A percentile compares a stretch with the other conserved stretches of the same genome.
phyloP scores from a whole-genome alignment of 2,329 filamentous ascomycete species.

The Aspergillus tamarii region DNA sequence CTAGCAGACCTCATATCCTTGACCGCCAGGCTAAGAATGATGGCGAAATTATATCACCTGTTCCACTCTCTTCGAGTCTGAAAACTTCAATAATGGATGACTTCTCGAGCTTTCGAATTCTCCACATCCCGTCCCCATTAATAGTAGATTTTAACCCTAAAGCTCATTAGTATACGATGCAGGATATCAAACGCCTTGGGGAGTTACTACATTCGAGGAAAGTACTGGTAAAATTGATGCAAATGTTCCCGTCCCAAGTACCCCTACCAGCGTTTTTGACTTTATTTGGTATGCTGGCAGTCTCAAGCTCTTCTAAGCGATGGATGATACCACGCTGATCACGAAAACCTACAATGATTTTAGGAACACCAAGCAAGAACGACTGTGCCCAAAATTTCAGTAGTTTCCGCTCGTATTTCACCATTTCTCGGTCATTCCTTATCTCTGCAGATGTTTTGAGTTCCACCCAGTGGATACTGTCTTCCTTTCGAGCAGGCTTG shows the following conservation, averaged over 20 bases:
- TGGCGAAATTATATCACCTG: conserved; percentile 74
- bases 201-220: conserved; percentile 74
- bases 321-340: conserved; percentile 71
- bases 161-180: background rate
- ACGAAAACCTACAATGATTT: conserved; percentile 88
- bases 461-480: conserved; percentile 89
- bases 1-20: conserved; percentile 8
- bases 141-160: conserved; percentile 66
- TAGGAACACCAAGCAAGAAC: conserved; percentile 89
- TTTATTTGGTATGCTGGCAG: conserved; percentile 73
- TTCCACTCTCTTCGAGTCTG: conserved; percentile 72
- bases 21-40: conserved; percentile 75
- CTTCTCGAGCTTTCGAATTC: conserved; percentile 69
- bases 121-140: conserved; percentile 74
- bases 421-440: conserved; percentile 66
- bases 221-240: conserved; percentile 82
- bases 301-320: conserved; percentile 77
- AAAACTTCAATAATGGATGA: conserved; percentile 72
- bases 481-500: conserved; percentile 67
- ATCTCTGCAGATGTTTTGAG: conserved; percentile 86
- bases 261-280: conserved; percentile 68
- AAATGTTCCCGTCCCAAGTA: conserved; percentile 89
- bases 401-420: conserved; percentile 84
- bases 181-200: background rate
- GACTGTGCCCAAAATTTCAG: conserved; percentile 97